Conservation (phyloP, 148 eudicot genomes). For the Camellia japonica region DNA sequence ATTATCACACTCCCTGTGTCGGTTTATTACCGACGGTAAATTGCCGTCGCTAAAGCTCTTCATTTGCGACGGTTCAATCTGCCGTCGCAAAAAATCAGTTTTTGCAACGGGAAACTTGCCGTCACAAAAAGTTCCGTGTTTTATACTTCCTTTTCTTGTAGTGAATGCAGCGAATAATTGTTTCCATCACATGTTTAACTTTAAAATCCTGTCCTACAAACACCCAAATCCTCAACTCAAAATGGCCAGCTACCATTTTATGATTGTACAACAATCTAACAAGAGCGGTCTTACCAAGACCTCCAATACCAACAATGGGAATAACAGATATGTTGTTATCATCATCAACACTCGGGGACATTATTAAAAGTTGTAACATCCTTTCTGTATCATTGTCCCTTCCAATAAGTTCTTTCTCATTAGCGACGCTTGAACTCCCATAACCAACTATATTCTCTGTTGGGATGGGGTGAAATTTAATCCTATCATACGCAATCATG, state of each 20-base stretch:
- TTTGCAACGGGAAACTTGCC: too few relatives aligned
- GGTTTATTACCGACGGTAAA: too few relatives aligned
- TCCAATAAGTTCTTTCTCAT: neutral
- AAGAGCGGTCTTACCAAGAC: neutral
- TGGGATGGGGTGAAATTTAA: neutral
- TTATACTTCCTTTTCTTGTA: too few relatives aligned
- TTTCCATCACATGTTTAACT: neutral
- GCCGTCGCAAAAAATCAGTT: too few relatives aligned
- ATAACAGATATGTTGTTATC: neutral
- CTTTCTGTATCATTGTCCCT: neutral
- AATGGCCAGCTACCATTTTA: neutral
- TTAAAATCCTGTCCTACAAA: slow-evolving; percentile 4
- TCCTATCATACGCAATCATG: too few relatives aligned
- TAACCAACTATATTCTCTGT: neutral
- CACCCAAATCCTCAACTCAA: slow-evolving; percentile 7
- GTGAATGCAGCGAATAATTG: too few relatives aligned
- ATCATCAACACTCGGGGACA: neutral
- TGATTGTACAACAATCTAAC: neutral
- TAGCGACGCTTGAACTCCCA: too few relatives aligned
- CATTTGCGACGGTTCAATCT: too few relatives aligned
- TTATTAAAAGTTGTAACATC: neutral
- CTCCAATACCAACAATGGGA: neutral
- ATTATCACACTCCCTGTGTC: too few relatives aligned
- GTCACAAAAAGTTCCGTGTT: too few relatives aligned
- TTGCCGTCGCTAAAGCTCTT: too few relatives aligned